Conservation (phyloP, 768 basidiomycete species). For the Suillus alpinus region DNA sequence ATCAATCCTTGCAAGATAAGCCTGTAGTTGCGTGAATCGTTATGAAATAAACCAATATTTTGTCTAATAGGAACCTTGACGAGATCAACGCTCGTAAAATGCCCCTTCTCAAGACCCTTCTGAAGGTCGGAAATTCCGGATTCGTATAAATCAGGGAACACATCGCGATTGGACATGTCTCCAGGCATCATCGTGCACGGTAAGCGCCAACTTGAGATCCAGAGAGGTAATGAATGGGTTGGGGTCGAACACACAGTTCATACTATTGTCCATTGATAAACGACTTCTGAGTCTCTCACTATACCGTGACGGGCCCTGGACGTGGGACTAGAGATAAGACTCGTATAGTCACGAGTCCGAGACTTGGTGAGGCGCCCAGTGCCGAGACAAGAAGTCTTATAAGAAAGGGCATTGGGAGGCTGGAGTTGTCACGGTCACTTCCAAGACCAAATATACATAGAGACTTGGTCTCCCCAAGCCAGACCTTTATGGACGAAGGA, state of each 20-base stretch:
- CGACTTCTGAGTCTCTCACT: constrained; percentile 14
- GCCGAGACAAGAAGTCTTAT: not conserved
- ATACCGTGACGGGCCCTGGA: constrained; percentile 12
- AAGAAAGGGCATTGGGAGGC: not conserved
- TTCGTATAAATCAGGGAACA: constrained; percentile 59
- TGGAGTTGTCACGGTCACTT: not conserved
- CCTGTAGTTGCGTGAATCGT: constrained; percentile 33
- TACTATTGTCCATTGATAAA: constrained; percentile 19
- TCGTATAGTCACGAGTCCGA: not conserved
- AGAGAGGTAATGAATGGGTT: constrained; percentile 5
- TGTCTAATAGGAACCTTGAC: constrained; percentile 37
- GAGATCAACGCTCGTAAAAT: constrained; percentile 60
- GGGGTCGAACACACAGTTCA: not conserved
- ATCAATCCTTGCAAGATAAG: constrained; percentile 63
- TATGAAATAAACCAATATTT: not conserved
- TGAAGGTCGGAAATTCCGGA: constrained; percentile 57
- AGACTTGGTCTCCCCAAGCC: no score
- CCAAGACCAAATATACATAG: not conserved
- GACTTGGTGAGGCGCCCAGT: not conserved
- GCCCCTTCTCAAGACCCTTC: constrained; percentile 45
- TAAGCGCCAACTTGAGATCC: not conserved
- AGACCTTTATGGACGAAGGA: no score
- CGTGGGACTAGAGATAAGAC: not conserved
- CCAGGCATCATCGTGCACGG: constrained; percentile 9
- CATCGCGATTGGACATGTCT: constrained; percentile 12